Conservation (phyloP, 129 eudicot species). For the Pulicaria dysenterica region DNA sequence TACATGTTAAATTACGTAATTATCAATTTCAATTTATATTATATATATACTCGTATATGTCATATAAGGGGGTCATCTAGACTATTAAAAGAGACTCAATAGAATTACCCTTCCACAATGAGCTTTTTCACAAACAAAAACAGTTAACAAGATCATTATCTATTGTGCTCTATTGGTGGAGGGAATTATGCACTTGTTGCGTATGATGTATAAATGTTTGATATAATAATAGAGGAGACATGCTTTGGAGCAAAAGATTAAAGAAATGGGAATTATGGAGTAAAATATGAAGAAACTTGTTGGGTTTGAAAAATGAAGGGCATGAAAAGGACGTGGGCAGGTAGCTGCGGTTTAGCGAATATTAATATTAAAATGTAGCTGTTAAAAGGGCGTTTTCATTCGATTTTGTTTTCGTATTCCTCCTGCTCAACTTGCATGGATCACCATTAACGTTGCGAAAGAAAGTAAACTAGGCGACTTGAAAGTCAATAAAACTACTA, state of each 20-base stretch:
- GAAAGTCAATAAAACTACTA: no score
- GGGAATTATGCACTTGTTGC: background rate
- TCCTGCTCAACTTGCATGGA: slow-evolving; percentile 15
- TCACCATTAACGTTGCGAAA: no score
- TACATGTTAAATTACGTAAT: no score
- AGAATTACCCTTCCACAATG: no score
- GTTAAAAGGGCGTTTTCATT: slow-evolving; percentile 37
- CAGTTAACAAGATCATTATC: slow-evolving; percentile 9
- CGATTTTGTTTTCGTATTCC: background rate
- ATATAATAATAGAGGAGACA: slow-evolving; percentile 8
- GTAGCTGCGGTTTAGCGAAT: slow-evolving; percentile 34
- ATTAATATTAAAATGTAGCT: slow-evolving; percentile 37
- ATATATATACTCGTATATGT: no score
- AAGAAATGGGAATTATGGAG: slow-evolving; percentile 26
- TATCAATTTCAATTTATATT: no score
- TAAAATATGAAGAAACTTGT: slow-evolving; percentile 34
- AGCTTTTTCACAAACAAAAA: background rate
- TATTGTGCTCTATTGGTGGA: slow-evolving; percentile 18
- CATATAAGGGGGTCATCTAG: no score
- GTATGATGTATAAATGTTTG: slow-evolving; percentile 17
- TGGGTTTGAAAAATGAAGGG: slow-evolving; percentile 32
- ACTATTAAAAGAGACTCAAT: no score
- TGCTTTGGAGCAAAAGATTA: slow-evolving; percentile 17
- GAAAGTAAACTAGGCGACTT: no score
- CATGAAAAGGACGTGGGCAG: slow-evolving; percentile 33